Evolutionary conservation across 495 filamentous ascomycete species (phyloP), one percentile per base, ranked within the genome.

Genomic region (Tuber calosporum): DNA sequence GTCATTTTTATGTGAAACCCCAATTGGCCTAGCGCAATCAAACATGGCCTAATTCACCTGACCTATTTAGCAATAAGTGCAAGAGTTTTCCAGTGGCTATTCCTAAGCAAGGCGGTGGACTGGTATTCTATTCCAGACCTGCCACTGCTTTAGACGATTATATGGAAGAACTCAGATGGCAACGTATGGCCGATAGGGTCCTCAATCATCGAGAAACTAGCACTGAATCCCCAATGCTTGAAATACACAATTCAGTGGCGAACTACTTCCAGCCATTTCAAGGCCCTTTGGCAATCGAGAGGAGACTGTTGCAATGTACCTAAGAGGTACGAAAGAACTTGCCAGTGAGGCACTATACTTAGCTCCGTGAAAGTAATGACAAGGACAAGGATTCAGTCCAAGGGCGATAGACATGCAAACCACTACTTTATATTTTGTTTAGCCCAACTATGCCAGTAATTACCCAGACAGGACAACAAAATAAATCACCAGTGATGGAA

Each of bases 331-430:
- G 0, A 45, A 45, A 45, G 42, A 22, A 45, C 4, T 6, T 5
- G 42, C 42, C 2, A 19, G 1, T 22, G 3, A 58, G 67, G 13
- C 70, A 72, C 9, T 13, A 38, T 30, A 67, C 67, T 26, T 72
- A 9, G 53, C 13, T 72, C 4, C 6, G 22, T 0, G 37, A 72
- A 40, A 66, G 40, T 40, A 37, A 67, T 7, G 11, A 66, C 17
- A 20, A 11, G 7, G 41, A 41, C n/a, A 26, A 40, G 19, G 70
- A 72, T 40, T 66, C 38, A 17, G 67, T 72, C 22, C 53, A 42
- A 34, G 53, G 70, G 20, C n/a, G 37, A 36, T 67, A 72, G 36
- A 53, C 48, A 34, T 42, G 70, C 37, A 30, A 66, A 26, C 48
- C 53, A 20, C 9, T 72, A 2, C 48, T 72, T 8, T 72, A 72